phyloP scores from a whole-genome alignment of 371 early-diverging fungal genomes.

The Mortierella polycephala region DNA sequence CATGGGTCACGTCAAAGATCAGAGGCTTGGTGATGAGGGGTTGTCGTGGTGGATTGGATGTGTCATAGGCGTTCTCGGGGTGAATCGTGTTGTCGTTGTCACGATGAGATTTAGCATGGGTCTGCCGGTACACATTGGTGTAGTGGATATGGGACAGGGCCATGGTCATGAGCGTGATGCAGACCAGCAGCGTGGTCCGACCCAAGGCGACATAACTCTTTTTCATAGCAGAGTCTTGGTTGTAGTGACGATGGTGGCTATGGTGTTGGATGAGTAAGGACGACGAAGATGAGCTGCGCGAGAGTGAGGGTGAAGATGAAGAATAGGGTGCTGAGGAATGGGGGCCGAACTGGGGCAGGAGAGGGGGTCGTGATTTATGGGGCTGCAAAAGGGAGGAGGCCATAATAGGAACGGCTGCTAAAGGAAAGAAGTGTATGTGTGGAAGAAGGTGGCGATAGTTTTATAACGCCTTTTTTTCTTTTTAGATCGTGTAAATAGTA shows the following conservation, averaged over 20 bases:
- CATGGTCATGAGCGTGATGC: conserved; percentile 27
- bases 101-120: background rate
- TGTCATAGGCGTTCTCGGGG: background rate
- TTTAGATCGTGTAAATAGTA: too few species aligned
- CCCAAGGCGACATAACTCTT: conserved; percentile 27
- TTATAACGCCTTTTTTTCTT: too few species aligned
- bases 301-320: background rate
- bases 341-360: conserved; percentile 20
- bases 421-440: background rate
- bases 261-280: background rate
- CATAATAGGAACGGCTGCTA: background rate
- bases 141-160: conserved; percentile 35
- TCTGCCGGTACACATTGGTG: conserved; percentile 10
- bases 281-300: background rate
- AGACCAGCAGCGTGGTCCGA: conserved; percentile 21
- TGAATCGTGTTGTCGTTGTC: background rate
- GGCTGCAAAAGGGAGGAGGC: conserved; percentile 1
- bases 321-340: conserved; percentile 2
- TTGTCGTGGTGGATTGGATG: background rate
- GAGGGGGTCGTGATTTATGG: background rate
- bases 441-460: background rate
- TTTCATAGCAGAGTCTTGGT: conserved; percentile 6
- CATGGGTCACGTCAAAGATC: background rate
- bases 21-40: background rate
- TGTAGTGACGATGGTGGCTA: background rate